phyloP scores from a whole-genome alignment of 2,329 filamentous ascomycete species.

The Paraphaeosphaeria minitans region DNA sequence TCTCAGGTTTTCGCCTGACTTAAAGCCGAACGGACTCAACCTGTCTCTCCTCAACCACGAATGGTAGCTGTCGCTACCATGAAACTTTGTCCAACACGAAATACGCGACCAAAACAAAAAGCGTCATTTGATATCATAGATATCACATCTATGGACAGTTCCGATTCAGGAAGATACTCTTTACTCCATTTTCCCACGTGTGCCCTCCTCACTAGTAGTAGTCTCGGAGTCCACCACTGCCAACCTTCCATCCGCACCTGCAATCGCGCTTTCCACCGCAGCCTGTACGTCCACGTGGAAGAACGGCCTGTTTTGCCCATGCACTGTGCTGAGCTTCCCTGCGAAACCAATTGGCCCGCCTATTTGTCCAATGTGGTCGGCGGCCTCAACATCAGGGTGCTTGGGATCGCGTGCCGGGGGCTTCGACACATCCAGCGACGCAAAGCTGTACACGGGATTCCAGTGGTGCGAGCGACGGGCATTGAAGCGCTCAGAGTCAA shows the following conservation, averaged over 20 bases:
- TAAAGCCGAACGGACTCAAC: no score
- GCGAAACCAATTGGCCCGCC: constrained; percentile 23
- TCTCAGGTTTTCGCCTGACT: no score
- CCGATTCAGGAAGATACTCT: background rate
- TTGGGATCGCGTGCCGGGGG: constrained; percentile 63
- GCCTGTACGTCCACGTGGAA: constrained; percentile 94
- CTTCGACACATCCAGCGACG: constrained; percentile 76
- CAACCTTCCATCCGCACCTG: constrained; percentile 66
- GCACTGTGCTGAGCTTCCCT: constrained; percentile 67
- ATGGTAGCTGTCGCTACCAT: background rate
- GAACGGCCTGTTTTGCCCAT: constrained; percentile 85
- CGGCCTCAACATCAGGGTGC: constrained; percentile 21
- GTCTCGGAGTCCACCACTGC: constrained; percentile 9
- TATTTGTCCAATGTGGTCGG: constrained; percentile 27
- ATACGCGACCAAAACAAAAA: background rate
- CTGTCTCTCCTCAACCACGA: no score
- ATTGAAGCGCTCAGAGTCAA: constrained; percentile 57
- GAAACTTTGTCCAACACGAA: background rate
- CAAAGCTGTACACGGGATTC: constrained; percentile 95
- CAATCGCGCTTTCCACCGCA: constrained; percentile 84
- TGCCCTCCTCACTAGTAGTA: constrained; percentile 7
- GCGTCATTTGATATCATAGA: background rate
- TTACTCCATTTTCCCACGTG: constrained; percentile 8
- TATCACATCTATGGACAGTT: background rate
- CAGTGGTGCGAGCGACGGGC: constrained; percentile 63